These are phyloP conservation scores for Penicillium longicatenatum DNA, from an alignment of 495 filamentous ascomycete species.

Conservation along the genomic window DNA sequence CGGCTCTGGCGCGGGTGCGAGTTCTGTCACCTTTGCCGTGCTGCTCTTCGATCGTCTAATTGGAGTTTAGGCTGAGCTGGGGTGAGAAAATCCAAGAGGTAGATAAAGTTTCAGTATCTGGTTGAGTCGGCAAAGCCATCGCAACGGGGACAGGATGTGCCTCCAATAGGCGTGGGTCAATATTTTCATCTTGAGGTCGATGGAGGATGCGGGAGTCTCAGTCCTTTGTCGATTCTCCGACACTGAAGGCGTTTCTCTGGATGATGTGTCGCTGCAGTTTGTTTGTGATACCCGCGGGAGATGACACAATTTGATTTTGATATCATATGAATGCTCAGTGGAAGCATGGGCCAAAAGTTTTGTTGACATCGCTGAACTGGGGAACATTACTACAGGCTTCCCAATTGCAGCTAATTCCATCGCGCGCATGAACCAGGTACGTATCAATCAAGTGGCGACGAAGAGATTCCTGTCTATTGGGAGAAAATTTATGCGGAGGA, in stretches of 20 bases:
- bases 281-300: constrained; percentile 9
- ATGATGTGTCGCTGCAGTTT: constrained; percentile 17
- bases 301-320: constrained; percentile 28
- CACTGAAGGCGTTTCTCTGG: constrained; percentile 14
- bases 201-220: constrained; percentile 22
- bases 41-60: constrained; percentile 15
- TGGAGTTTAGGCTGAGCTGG: constrained; percentile 10
- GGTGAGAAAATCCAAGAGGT: constrained; percentile 11
- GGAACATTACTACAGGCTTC: constrained; percentile 23
- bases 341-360: constrained; percentile 30
- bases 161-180: constrained; percentile 23
- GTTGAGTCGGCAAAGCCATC: neutral
- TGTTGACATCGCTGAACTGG: constrained; percentile 25
- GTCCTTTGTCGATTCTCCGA: constrained; percentile 21
- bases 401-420: constrained; percentile 32
- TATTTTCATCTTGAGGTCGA: constrained; percentile 22
- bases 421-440: constrained; percentile 24
- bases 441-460: constrained; percentile 30
- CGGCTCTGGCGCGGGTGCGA: neutral
- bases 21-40: constrained; percentile 14
- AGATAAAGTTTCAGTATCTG: constrained; percentile 7
- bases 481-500: constrained; percentile 31
- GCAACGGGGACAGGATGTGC: neutral
- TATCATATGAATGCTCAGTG: constrained; percentile 23
- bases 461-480: constrained; percentile 31